These are phyloP conservation scores for Gossypium schwendimanii DNA, from an alignment of 441 rosid species.

Conservation along the genomic window DNA sequence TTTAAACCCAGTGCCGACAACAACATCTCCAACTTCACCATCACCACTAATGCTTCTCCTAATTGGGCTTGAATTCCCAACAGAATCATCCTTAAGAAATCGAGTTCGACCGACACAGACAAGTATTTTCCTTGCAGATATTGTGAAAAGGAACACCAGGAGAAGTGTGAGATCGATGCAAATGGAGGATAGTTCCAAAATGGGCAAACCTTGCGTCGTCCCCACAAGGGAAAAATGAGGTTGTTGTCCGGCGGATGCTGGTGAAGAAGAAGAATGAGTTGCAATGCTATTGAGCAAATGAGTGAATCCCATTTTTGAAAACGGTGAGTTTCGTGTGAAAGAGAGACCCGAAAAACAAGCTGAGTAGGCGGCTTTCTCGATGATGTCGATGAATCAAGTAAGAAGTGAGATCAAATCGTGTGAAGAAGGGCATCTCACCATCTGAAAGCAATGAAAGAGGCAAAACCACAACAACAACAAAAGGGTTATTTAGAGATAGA, in stretches of 20 bases:
- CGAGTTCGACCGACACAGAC: conserved; percentile 59
- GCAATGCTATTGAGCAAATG: conserved; percentile 32
- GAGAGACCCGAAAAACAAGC: conserved; percentile 14
- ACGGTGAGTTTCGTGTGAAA: conserved; percentile 9
- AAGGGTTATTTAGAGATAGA: conserved; percentile 23
- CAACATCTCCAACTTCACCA: conserved; percentile 44
- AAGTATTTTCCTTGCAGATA: conserved; percentile 62
- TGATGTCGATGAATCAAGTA: conserved; percentile 23
- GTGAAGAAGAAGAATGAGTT: conserved; percentile 11
- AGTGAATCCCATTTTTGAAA: conserved; percentile 40
- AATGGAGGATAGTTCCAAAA: conserved; percentile 65
- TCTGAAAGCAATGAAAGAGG: conserved; percentile 27
- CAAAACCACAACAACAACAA: conserved; percentile 13
- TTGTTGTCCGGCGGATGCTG: conserved; percentile 2
- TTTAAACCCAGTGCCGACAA: conserved; percentile 57
- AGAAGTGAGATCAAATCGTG: conserved; percentile 30
- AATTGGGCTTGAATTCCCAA: conserved; percentile 35
- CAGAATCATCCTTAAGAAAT: conserved; percentile 59
- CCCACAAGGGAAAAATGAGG: conserved; percentile 20
- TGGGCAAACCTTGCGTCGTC: conserved; percentile 42
- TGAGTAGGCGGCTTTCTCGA: conserved; percentile 28
- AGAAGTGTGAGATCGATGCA: conserved; percentile 64
- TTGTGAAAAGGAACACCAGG: conserved; percentile 51
- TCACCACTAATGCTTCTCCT: conserved; percentile 35
- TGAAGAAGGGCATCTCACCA: conserved; percentile 61